Evolutionary conservation across 306 rosid genomes (phyloP).

Genomic region (Dalbergia cultrata): DNA sequence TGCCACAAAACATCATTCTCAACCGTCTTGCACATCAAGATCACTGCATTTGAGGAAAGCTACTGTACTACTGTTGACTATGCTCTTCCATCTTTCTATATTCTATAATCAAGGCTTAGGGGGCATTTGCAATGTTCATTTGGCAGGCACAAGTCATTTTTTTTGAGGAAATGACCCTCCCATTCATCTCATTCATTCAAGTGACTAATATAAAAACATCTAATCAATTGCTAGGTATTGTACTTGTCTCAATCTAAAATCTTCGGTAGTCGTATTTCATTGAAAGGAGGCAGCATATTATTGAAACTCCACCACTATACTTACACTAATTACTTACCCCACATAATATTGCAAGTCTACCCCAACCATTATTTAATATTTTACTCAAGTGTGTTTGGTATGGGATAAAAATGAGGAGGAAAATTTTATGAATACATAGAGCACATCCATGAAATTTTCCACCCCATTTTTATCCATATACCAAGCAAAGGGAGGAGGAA

Average conservation of each 20-base stretch:
- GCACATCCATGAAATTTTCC: too few species aligned
- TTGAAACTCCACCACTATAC: not conserved
- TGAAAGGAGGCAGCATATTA: not conserved
- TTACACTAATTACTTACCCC: not conserved
- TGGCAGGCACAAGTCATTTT: not conserved
- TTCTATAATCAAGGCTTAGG: too few species aligned
- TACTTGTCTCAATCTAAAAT: not conserved
- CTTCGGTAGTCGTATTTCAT: not conserved
- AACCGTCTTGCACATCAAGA: not conserved
- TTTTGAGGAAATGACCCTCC: not conserved
- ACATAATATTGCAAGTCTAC: not conserved
- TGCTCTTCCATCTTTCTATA: not conserved
- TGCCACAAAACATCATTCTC: not conserved
- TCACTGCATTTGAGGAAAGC: not conserved
- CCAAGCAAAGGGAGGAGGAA: not conserved
- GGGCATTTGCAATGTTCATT: too few species aligned
- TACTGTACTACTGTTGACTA: not conserved
- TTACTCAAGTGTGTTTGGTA: not conserved
- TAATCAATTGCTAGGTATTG: not conserved
- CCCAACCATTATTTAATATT: not conserved
- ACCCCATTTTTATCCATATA: too few species aligned
- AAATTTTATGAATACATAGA: too few species aligned
- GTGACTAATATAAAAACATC: not conserved
- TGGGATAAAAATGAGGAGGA: too few species aligned
- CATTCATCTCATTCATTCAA: not conserved